Conservation (phyloP, 768 basidiomycete genomes). For the Rickenella mellea region DNA sequence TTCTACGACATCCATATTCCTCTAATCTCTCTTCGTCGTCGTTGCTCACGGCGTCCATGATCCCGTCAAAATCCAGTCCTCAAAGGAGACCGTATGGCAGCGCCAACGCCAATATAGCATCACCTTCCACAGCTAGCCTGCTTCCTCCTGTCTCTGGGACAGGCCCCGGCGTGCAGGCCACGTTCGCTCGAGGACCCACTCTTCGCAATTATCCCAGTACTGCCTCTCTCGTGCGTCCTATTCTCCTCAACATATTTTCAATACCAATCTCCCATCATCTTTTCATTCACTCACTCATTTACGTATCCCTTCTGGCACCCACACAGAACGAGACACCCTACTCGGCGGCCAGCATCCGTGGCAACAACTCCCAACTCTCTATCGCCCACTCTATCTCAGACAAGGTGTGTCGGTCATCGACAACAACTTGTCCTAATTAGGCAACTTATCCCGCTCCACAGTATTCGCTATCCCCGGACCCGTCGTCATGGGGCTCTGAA, state of each 20-base stretch:
- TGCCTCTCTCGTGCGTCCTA: slow-evolving; percentile 29
- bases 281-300: neutral
- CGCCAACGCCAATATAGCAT: slow-evolving; percentile 27
- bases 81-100: slow-evolving; percentile 13
- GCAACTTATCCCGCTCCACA: slow-evolving; percentile 15
- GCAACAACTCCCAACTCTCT: slow-evolving; percentile 14
- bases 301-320: neutral
- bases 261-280: neutral
- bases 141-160: slow-evolving; percentile 28
- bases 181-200: slow-evolving; percentile 31
- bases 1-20: slow-evolving; percentile 15
- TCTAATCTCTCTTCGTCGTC: slow-evolving; percentile 30
- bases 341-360: slow-evolving; percentile 21
- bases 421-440: slow-evolving; percentile 1
- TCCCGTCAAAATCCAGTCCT: no score
- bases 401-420: slow-evolving; percentile 38
- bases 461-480: slow-evolving; percentile 71
- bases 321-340: slow-evolving; percentile 33
- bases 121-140: slow-evolving; percentile 45
- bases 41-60: no score
- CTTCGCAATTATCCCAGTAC: slow-evolving; percentile 29
- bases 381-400: slow-evolving; percentile 43
- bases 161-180: slow-evolving; percentile 28
- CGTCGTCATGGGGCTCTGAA: slow-evolving; percentile 62
- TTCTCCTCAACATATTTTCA: slow-evolving; percentile 1